Percentiles rank a stretch among this genome's conserved stretches.
Conservation (phyloP, 306 rosid genomes). For the Trifolium pratense region DNA sequence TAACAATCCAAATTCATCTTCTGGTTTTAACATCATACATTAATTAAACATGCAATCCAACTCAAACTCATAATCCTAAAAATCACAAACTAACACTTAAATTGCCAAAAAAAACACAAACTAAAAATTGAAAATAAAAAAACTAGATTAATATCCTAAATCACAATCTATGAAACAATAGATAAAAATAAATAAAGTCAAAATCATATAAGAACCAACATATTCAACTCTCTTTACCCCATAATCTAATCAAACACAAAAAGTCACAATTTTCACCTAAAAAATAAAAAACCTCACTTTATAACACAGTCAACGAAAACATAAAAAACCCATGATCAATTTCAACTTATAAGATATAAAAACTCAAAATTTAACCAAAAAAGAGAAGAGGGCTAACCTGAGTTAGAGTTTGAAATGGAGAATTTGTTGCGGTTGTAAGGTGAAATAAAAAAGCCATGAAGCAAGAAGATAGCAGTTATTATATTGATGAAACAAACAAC, state of each 20-base stretch:
- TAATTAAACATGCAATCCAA: constrained; percentile 26
- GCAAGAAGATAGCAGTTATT: constrained; percentile 67
- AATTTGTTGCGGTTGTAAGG: constrained; percentile 66
- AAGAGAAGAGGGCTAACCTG: constrained; percentile 49
- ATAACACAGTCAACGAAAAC: constrained; percentile 29
- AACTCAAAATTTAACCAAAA: not conserved
- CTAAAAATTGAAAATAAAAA: not conserved
- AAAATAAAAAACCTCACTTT: not conserved
- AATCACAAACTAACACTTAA: not conserved
- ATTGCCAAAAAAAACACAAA: not conserved
- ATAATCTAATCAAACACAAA: not conserved
- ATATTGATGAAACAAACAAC: constrained; percentile 71
- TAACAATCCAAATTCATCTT: constrained; percentile 21
- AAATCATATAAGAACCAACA: constrained; percentile 19
- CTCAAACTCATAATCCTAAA: constrained; percentile 38
- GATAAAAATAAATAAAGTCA: not conserved
- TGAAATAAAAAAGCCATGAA: constrained; percentile 74
- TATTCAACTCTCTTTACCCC: not conserved
- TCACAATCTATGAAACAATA: not conserved
- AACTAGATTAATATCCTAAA: not conserved
- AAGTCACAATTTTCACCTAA: not conserved
- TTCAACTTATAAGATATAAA: constrained; percentile 1
- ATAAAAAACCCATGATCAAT: constrained; percentile 39
- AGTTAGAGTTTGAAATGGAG: constrained; percentile 43
- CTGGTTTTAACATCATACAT: not conserved